Evolutionary conservation across 345 rosid species (phyloP), one percentile per base, ranked within the genome.

Genomic region (Durio zibethinus): DNA sequence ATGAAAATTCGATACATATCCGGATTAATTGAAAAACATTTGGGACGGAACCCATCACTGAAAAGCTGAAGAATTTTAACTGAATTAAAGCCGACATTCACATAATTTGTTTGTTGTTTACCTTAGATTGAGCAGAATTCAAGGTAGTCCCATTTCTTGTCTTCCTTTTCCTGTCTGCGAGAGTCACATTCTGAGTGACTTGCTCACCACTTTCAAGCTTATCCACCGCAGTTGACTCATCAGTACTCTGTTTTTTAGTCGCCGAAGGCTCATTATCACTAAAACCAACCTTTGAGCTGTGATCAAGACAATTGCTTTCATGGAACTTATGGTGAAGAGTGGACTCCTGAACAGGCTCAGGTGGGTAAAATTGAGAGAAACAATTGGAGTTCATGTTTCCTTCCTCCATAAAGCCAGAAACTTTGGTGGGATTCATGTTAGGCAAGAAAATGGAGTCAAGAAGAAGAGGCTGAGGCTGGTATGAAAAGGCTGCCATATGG

Each of bases 401-500:
- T 36, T 84, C 82, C 50, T 87, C 83, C 77, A 80, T 61, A 67
- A 78, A 75, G 23, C 62, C 74, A 54, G 86, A 70, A 62, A 77
- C 54, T 65, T 64, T 83, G 77, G 48, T 40, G 20, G 77, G 76
- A 4, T 27, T 9, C 9, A 0, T 59, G 76, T 76, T 83, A 12
- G 83, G 83, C 68, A 82, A 83, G 83, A 79, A 81, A 75, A 80
- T 67, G 52, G 92, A 81, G 72, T 89, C 90, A 16, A 83, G 82
- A 85, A 78, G 88, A 53, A 77, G 82, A 82, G 89, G 82, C 60
- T 80, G 79, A 14, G 80, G 79, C 54, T 86, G 94, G 82, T 80
- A 80, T 62, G 90, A 83, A 80, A 90, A 89, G 52, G 90, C 84
- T 85, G 92, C 88, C 94, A 90, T 89, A 87, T 87, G 88, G 56